Evolutionary conservation across 768 basidiomycete species (phyloP).

Genomic region (Leccinum arenicola): DNA sequence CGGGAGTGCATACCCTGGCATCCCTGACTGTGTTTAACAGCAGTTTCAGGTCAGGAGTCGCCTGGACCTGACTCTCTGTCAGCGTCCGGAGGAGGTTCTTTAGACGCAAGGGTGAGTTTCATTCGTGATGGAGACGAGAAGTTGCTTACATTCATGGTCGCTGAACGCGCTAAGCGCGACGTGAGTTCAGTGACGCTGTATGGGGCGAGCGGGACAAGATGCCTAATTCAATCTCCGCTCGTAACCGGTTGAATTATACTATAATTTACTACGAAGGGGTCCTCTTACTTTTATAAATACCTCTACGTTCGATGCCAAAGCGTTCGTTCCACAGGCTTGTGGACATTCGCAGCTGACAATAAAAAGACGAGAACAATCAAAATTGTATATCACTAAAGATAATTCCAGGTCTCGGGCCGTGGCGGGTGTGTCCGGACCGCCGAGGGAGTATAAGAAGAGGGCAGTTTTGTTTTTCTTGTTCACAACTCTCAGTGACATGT

Average conservation of each 20-base stretch:
- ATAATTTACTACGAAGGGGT: background rate
- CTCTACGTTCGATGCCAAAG: background rate
- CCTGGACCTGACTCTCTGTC: conserved; percentile 70
- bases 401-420: conserved; percentile 2
- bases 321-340: too few species aligned
- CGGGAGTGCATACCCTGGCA: conserved; percentile 63
- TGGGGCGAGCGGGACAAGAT: conserved; percentile 33
- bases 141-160: conserved; percentile 25
- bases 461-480: too few species aligned
- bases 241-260: conserved; percentile 6
- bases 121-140: background rate
- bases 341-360: too few species aligned
- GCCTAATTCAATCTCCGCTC: conserved; percentile 29
- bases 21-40: conserved; percentile 86
- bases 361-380: too few species aligned
- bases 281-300: background rate
- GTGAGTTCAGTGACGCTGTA: conserved; percentile 28
- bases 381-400: too few species aligned
- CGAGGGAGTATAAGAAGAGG: background rate
- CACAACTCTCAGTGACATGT: conserved; percentile 20
- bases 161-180: conserved; percentile 29
- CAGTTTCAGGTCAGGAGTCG: conserved; percentile 70
- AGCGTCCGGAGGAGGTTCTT: conserved; percentile 91
- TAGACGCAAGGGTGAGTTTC: background rate
- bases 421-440: conserved; percentile 9